These are phyloP conservation scores for Brassica nigra DNA, from an alignment of 345 rosid genomes.

Conservation along the genomic window DNA sequence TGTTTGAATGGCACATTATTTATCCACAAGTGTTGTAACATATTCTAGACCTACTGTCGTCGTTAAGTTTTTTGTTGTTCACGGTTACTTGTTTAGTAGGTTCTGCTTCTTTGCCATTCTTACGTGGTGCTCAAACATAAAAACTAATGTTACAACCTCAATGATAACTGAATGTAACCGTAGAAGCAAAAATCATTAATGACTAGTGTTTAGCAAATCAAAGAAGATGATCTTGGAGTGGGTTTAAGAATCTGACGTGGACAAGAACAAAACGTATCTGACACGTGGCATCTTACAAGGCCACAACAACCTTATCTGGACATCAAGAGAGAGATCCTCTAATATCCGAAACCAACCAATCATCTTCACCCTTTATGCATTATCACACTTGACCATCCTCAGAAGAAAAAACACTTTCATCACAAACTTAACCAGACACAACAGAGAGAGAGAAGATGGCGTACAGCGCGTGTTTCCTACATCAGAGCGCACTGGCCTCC, in stretches of 20 bases:
- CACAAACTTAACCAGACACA: not conserved
- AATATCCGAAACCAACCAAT: constrained; percentile 60
- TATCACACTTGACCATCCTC: constrained; percentile 18
- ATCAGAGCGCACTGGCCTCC: not conserved
- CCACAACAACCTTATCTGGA: constrained; percentile 67
- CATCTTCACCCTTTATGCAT: constrained; percentile 45
- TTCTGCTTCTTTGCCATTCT: not conserved
- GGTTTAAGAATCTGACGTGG: constrained; percentile 32
- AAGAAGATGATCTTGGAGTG: not conserved
- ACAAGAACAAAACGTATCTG: constrained; percentile 17
- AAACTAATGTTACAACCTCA: not conserved
- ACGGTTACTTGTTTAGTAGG: not conserved
- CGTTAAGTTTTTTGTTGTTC: not conserved
- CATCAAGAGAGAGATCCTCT: constrained; percentile 52
- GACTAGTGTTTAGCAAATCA: not conserved
- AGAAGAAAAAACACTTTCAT: not conserved
- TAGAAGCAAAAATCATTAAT: not conserved
- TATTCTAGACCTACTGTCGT: not conserved
- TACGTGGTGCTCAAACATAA: not conserved
- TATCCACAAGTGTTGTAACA: not conserved
- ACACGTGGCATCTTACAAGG: constrained; percentile 51
- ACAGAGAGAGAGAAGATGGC: not conserved
- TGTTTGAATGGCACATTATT: not conserved
- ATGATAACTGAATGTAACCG: not conserved
- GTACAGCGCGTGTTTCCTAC: not conserved